These are phyloP conservation scores for Metschnikowia noctiluminum DNA, from an alignment of 805 yeast species.

Conservation along the genomic window DNA sequence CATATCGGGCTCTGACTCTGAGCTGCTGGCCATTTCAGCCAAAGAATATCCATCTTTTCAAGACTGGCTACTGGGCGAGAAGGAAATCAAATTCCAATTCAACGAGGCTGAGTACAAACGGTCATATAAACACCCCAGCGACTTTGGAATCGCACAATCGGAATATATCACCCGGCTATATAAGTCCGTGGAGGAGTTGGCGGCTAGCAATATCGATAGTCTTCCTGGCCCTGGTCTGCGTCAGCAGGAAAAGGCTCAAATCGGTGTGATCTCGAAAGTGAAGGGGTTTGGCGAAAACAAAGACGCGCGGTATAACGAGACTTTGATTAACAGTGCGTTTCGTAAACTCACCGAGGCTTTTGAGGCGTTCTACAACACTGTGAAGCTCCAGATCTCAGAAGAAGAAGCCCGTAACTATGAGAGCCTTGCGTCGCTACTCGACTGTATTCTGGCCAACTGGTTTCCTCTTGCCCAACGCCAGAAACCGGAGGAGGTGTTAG, in stretches of 20 bases:
- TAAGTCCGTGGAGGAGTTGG: slow-evolving; percentile 45
- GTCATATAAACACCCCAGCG: slow-evolving; percentile 31
- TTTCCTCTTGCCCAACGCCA: slow-evolving; percentile 38
- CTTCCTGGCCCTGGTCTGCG: neutral
- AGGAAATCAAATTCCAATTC: slow-evolving; percentile 36
- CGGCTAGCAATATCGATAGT: slow-evolving; percentile 14
- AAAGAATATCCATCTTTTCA: slow-evolving; percentile 39
- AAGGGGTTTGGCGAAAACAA: slow-evolving; percentile 14
- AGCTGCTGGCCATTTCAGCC: slow-evolving; percentile 2
- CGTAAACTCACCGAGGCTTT: slow-evolving; percentile 28
- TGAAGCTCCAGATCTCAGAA: slow-evolving; percentile 18
- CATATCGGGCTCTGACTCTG: slow-evolving; percentile 16
- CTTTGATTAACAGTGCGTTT: slow-evolving; percentile 25
- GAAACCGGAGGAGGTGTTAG: slow-evolving; percentile 43
- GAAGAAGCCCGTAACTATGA: slow-evolving; percentile 24
- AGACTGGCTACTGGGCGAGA: slow-evolving; percentile 43
- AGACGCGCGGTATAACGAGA: slow-evolving; percentile 4
- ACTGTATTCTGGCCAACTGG: slow-evolving; percentile 53
- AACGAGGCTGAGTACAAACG: slow-evolving; percentile 39
- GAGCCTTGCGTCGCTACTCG: slow-evolving; percentile 50
- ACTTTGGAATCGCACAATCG: slow-evolving; percentile 39
- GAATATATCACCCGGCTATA: slow-evolving; percentile 50
- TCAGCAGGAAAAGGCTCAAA: slow-evolving; percentile 23
- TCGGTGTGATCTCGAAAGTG: slow-evolving; percentile 31
- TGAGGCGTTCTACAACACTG: slow-evolving; percentile 25